These are phyloP conservation scores for Blastocystis sp. DNA, from an alignment of 352 stramenopile species.

Conservation along the genomic window DNA sequence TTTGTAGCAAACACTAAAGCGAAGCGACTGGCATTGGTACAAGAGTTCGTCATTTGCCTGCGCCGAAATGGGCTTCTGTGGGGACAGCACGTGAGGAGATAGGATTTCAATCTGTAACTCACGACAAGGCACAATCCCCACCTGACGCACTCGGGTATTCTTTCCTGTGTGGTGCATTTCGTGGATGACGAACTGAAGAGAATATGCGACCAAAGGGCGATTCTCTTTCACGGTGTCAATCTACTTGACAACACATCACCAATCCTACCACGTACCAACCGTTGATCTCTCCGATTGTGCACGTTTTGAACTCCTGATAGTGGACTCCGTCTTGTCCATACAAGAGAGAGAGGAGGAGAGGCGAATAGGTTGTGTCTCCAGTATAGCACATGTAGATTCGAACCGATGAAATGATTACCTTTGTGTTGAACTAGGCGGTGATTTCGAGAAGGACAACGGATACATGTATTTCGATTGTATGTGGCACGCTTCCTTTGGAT, in stretches of 20 bases:
- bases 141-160: constrained; percentile 59
- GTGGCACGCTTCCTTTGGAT: constrained; percentile 37
- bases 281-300: constrained; percentile 39
- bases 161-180: constrained; percentile 71
- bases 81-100: constrained; percentile 10
- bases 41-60: background rate
- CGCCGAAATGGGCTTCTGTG: background rate
- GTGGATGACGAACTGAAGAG: constrained; percentile 48
- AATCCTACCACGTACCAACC: constrained; percentile 23
- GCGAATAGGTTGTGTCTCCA: constrained; percentile 45
- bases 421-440: constrained; percentile 19
- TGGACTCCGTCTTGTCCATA: constrained; percentile 30
- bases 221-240: constrained; percentile 20
- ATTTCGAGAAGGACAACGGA: background rate
- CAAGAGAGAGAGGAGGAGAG: constrained; percentile 39
- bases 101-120: constrained; percentile 33
- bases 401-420: constrained; percentile 48
- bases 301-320: constrained; percentile 53
- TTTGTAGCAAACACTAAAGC: background rate
- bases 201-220: constrained; percentile 21
- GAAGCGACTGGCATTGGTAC: background rate
- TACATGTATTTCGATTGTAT: constrained; percentile 55
- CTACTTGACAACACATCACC: background rate
- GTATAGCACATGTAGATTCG: constrained; percentile 41
- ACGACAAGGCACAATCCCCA: background rate